Evolutionary conservation across 2,329 filamentous ascomycete genomes (phyloP), one percentile per base, ranked within the genome.

Genomic region (Fusarium succisae): DNA sequence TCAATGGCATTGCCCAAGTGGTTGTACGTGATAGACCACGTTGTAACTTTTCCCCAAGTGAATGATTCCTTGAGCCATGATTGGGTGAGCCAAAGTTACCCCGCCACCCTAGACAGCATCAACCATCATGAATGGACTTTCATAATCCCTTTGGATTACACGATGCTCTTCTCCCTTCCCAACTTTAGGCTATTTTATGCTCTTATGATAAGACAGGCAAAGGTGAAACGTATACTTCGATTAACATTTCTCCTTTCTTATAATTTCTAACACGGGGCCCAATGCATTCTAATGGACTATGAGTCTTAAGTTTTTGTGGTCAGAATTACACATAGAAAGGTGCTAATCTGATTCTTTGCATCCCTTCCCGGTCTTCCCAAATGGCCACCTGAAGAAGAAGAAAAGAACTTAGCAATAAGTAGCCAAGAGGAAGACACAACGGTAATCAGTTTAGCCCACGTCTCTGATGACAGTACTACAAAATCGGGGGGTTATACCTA

Each of bases 21-120:
- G 45, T 37, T 26, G 24, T 64, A 43, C 43, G 45, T 32, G 15
- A 41, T 70, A 72, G 43, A 66, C 45, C 65, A 62, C 55, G 37
- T 44, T 61, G 35, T 17, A 51, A 39, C 53, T 63, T 50, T 70
- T 26, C 32, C n/a, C 45, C 30, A 15, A 65, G 26, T 64, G 41
- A 43, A 47, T 53, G 63, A 69, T 47, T 56, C 47, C 58, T 72
- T 44, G n/a, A 28, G 24, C 15, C 11, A 24, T 67, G 62, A 44
- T 66, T 59, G 44, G 51, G 6, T 24, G 17, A 55, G 22, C 11
- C 24, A 43, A 35, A 45, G 32, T 11, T 38, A 30, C 43, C 48
- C 32, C 35, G 51, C 51, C 20, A 67, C 66, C 66, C 63, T 67
- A 54, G 61, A 53, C n/a, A 28, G 10, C 4, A 45, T 45, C 12